Evolutionary conservation across 805 yeast genomes (phyloP), one percentile per base, ranked within the genome.

Genomic region (Suhomyces sp.): DNA sequence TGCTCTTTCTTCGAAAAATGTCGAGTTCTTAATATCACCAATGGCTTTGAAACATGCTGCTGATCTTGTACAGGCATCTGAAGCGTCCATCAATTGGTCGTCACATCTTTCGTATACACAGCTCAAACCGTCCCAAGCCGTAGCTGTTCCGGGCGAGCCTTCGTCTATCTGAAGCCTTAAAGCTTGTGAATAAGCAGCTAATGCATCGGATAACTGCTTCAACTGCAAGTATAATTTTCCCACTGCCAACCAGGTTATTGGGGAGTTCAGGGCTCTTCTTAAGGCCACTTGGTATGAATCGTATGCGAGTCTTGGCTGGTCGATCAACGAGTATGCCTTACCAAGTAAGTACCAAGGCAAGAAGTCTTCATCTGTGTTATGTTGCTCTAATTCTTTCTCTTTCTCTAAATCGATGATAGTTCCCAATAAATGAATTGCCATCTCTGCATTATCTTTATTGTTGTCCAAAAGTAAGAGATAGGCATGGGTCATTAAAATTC

Each of bases 101-200:
- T 82, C 86, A 60, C 87, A 83, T 17, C 86, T 70, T 58, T 83
- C 87, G 61, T 84, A 83, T 6, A 83, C 87, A 63, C 85, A 80
- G 36, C 81, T 73, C 44, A 84, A 64, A 1, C 87, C 87, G 59
- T 83, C 86, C 88, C 88, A 84, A 1, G 87, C 86, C 12, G 82
- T 72, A 1, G 85, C 87, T 5, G 79, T 72, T 1, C 77, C 75
- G 1, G 72, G 71, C 6, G 77, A 70, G 9, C 73, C 73, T 46
- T 78, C 82, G 47, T 79, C 81, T 42, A 72, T 69, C 57, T 78
- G 79, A 9, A 83, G 63, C 46, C 83, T 71, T 17, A 84, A 76
- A 2, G 87, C 88, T 62, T 84, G 87, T 0, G 87, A 80, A 61
- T 82, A 85, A 2, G 89, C 88, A 5, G 85, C 83, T 48, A 85